Evolutionary conservation across 495 filamentous ascomycete genomes (phyloP), one percentile per base, ranked within the genome.

Genomic region (Penicillium lagena): DNA sequence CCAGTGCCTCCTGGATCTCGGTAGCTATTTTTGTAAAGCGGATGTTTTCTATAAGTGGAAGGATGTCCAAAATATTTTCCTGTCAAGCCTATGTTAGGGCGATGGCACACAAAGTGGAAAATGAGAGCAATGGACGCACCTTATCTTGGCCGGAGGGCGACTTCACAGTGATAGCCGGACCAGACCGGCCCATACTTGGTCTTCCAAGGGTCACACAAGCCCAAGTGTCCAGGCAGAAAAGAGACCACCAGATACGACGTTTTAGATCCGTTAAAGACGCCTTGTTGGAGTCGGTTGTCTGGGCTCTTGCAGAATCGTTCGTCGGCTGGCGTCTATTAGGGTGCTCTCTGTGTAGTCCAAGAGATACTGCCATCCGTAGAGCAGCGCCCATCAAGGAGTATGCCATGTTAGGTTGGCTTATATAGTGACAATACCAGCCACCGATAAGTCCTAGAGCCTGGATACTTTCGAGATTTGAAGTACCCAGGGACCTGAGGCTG

Each of bases 371-470:
- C 65, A 68, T 68, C 35, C 65, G 65, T 38, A 68, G 36, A 10
- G 65, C 57, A 4, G 55, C 57, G 3, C 65, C 85, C 60, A 67
- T 65, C 5, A 66, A 54, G 11, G 56, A 56, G 27, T 62, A 65
- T 29, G 84, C 86, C 66, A 88, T 79, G 59, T 89, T 89, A 13
- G 86, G 86, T 32, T 85, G 76, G 62, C 85, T 86, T 51, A 84
- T 78, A 59, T 87, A 90, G 63, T 90, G 86, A 45, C 87, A 74
- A 55, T 90, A 90, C 70, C 81, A 87, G 14, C 86, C 86, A 37
- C 82, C 81, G 54, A 89, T 80, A 14, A 90, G 63, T 11, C 78
- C 78, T 9, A 90, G 64, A 1, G 85, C 77, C 59, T 90, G 86
- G 9, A 89, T 72, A 0, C 78, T 79, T 52, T 89, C 83, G 22